Base-by-base conservation (phyloP, 2,329 filamentous ascomycete genomes). In the Colletotrichum phormii region DNA sequence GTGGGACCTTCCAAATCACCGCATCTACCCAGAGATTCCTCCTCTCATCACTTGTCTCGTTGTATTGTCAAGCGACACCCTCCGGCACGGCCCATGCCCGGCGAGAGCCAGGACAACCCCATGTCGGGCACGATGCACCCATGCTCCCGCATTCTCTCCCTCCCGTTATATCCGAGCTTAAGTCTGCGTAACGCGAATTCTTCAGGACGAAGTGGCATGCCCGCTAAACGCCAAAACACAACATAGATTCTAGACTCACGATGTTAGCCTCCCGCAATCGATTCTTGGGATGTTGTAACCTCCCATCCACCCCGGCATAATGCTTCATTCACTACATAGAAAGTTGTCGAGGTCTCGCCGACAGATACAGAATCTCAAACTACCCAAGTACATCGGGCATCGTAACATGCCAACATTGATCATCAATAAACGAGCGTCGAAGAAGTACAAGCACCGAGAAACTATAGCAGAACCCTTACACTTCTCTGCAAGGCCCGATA, bases 31-130 rank as follows among this genome's bases (percentile, higher is more conserved):
- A n/a, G 26, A 35, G 7, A 8, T 18, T 42, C 26, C 18, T 22
- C 46, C 49, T 58, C 22, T 31, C 42, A 2, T 29, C 31, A 26
- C 42, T 46, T 53, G 42, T 63, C 64, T 58, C 31, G 46, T 49
- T 33, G 68, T 62, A 49, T 63, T 35, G 49, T 72, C 64, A 69
- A 68, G 68, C 68, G 58, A 72, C 58, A 24, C 22, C 37, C 29
- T 49, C 29, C 57, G 26, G 57, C 54, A 55, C 29, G 31, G 51
- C 37, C 53, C 37, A 46, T 26, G 49, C 46, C 33, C 13, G n/a
- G 18, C 57, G 49, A 68, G 58, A 53, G 18, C 29, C 9, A 8
- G 24, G 53, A 8, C 49, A 42, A 29, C 49, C 64, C 58, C 51
- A 58, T 69, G 24, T 35, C 42, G 58, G 37, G 51, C 18, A 63